Evolutionary conservation across 2,329 filamentous ascomycete species (phyloP), one percentile per base, ranked within the genome.

Genomic region (Talaromyces rugulosus): DNA sequence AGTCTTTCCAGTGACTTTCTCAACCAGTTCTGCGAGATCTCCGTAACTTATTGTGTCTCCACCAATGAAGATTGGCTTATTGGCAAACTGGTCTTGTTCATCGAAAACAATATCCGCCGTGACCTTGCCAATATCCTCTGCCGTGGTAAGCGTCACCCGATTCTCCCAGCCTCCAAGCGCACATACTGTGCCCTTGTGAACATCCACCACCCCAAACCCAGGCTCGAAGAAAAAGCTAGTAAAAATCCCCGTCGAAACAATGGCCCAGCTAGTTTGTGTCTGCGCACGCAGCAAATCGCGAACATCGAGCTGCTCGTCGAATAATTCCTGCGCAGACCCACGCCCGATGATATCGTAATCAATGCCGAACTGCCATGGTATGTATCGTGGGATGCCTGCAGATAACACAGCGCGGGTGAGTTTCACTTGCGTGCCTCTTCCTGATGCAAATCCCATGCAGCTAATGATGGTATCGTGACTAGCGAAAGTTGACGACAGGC

Each of bases 341-440:
- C 76, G 71, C 0, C 87, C 86, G 16, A 90, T 84, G 77, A 6
- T 70, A 61, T 91, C 87, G 73, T 91, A 91, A 69, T 91, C 86
- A 28, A 90, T 84, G 0, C 89, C 89, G 70, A 87, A 91, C 71
- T 91, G 88, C 89, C 89, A 91, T 0, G 89, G 88, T 18, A 91
- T 81, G 69, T 82, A 91, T 0, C 83, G 76, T 14, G 73, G 18
- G 66, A 82, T 80, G 0, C 76, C 72, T 0, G 83, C 85, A 11
- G 73, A 71, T 0, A 90, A 72, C 0, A 81, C 83, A 0, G 87
- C 87, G 11, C 77, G 68, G 0, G 83, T 74, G 18, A 90, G 75
- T 66, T 88, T 88, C 1, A 79, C 64, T 68, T 90, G 83, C 0
- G 81, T 85, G 1, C 83, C 85, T 0, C 80, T 60, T 0, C 83